These are phyloP conservation scores for Aegilops bicornis DNA, from an alignment of 176 grass and related monocot genomes.

Conservation along the genomic window DNA sequence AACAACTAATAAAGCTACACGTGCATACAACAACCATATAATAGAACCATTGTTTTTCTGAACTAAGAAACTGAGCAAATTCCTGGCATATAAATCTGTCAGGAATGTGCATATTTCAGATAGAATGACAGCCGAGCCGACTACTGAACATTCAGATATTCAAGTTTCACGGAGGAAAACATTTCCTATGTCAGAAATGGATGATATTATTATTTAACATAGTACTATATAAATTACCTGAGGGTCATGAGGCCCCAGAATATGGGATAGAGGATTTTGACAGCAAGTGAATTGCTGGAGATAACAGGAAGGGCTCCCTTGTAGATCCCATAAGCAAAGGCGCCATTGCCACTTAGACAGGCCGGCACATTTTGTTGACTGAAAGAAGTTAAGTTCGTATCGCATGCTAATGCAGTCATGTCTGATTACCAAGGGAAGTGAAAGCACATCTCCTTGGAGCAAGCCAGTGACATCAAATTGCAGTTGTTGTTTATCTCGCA, in stretches of 20 bases:
- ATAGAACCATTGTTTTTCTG: not conserved
- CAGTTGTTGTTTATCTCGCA: conserved; percentile 68
- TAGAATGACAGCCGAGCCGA: not conserved
- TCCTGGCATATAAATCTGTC: not conserved
- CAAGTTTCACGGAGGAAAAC: not conserved
- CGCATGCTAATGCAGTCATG: conserved; percentile 47
- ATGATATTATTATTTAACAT: not conserved
- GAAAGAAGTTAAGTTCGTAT: conserved; percentile 39
- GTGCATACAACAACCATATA: not conserved
- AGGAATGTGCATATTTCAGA: not conserved
- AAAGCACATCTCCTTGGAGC: conserved; percentile 66
- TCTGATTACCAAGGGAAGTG: conserved; percentile 32
- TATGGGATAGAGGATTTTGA: conserved; percentile 95
- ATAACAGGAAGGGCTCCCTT: conserved; percentile 84
- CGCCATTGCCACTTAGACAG: conserved; percentile 61
- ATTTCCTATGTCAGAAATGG: not conserved
- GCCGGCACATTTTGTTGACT: conserved; percentile 49
- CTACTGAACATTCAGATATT: not conserved
- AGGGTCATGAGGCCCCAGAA: conserved; percentile 99
- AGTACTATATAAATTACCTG: conserved; percentile 46
- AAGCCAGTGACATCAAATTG: conserved; percentile 57
- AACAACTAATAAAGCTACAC: not conserved
- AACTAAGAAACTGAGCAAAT: not conserved
- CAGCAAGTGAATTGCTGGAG: conserved; percentile 80
- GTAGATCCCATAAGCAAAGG: conserved; percentile 84